Percentiles rank a stretch among this genome's conserved stretches.
Evolutionary conservation across 257 asterid species (phyloP).

Genomic region (Nicotiana undulata): DNA sequence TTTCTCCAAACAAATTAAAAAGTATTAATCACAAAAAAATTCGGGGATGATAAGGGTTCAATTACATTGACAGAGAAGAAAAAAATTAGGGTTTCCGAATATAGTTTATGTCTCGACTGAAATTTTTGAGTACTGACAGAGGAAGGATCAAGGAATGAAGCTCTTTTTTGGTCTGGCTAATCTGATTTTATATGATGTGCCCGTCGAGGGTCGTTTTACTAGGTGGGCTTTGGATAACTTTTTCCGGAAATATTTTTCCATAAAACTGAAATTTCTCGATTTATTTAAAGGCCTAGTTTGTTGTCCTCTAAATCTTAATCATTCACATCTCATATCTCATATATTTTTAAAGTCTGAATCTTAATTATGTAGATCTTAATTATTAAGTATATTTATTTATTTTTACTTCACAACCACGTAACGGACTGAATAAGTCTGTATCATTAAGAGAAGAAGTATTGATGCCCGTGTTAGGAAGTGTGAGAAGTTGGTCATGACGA

Average conservation of each 20-base stretch:
- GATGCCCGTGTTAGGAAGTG: no score
- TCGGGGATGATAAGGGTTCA: background rate
- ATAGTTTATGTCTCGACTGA: background rate
- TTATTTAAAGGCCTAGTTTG: no score
- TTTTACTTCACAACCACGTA: no score
- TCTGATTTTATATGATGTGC: background rate
- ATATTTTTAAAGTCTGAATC: no score
- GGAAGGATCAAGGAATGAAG: background rate
- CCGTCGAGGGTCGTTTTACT: background rate
- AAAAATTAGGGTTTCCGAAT: slow-evolving; percentile 2
- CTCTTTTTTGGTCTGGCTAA: background rate
- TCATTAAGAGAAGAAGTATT: no score
- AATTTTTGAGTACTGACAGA: background rate
- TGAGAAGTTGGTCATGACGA: no score
- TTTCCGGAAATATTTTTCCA: background rate
- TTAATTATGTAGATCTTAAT: no score
- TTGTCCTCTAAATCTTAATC: no score
- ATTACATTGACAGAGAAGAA: background rate
- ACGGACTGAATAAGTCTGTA: no score
- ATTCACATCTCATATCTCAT: no score
- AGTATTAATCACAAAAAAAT: background rate
- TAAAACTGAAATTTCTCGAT: no score
- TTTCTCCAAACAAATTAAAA: background rate
- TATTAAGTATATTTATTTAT: no score
- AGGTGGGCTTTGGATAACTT: background rate